phyloP scores from a whole-genome alignment of 139 green algal genomes.

The Yamagishiella unicocca region DNA sequence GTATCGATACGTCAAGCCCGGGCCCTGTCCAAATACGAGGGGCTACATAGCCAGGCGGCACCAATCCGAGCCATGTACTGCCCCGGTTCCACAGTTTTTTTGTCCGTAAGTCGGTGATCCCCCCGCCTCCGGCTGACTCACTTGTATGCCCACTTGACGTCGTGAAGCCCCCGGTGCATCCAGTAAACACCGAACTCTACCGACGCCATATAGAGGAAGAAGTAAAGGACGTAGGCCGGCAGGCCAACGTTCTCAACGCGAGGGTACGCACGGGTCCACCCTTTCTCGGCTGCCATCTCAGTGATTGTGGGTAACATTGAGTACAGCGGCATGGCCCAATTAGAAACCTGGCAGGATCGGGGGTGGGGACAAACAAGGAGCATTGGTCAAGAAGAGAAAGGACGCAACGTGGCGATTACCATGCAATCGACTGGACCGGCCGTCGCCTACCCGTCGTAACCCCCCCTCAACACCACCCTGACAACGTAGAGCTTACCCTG shows the following conservation, averaged over 20 bases:
- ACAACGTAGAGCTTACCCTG: slow-evolving; percentile 58
- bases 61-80: no score
- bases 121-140: no score
- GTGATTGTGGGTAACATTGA: slow-evolving; percentile 82
- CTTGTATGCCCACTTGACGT: slow-evolving; percentile 81
- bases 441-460: no score
- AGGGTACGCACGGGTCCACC: slow-evolving; percentile 88
- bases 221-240: slow-evolving; percentile 77
- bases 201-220: slow-evolving; percentile 89
- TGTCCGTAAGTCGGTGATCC: no score
- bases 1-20: no score
- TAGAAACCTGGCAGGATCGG: slow-evolving; percentile 89
- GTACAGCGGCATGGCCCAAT: slow-evolving; percentile 89
- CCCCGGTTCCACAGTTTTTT: no score
- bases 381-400: not conserved
- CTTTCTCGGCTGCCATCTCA: slow-evolving; percentile 85
- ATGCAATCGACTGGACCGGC: no score
- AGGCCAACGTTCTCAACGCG: slow-evolving; percentile 82
- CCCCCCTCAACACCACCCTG: no score
- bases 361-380: not conserved
- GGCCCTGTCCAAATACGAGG: no score
- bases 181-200: slow-evolving; percentile 98
- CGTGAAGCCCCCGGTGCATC: slow-evolving; percentile 92
- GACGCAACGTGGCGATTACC: not conserved
- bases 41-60: no score